phyloP scores from a whole-genome alignment of 768 basidiomycete genomes.

The Amanita subjunquillea region DNA sequence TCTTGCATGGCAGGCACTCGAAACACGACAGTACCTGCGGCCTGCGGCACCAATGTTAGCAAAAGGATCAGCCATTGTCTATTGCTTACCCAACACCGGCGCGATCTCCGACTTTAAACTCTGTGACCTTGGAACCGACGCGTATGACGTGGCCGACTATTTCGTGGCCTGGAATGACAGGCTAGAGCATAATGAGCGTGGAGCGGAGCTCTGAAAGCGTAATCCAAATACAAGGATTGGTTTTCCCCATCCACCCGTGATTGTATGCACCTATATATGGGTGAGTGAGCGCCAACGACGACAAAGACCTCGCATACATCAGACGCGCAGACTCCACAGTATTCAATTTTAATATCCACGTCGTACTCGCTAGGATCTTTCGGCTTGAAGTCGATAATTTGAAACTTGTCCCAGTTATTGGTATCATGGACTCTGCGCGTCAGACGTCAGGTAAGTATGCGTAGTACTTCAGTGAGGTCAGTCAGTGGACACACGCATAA shows the following conservation, averaged over 20 bases:
- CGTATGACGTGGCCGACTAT: constrained; percentile 42
- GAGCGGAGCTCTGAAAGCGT: not conserved
- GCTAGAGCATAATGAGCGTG: constrained; percentile 11
- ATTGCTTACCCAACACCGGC: constrained; percentile 32
- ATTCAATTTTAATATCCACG: constrained; percentile 43
- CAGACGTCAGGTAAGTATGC: not conserved
- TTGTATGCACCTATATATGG: constrained; percentile 22
- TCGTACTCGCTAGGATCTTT: constrained; percentile 42
- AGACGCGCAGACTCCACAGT: constrained; percentile 41
- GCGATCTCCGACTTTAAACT: constrained; percentile 46
- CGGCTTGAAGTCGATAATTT: constrained; percentile 38
- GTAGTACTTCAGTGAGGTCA: too few relatives aligned
- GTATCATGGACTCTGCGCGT: constrained; percentile 20
- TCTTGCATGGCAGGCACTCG: constrained; percentile 35
- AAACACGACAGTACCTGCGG: constrained; percentile 38
- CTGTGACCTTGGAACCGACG: constrained; percentile 43
- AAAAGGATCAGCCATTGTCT: not conserved
- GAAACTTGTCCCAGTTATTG: constrained; percentile 27
- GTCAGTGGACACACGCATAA: too few relatives aligned
- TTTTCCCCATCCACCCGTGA: constrained; percentile 27
- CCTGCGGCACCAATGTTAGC: constrained; percentile 27
- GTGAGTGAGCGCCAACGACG: not conserved
- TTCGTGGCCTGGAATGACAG: constrained; percentile 38
- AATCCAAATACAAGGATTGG: constrained; percentile 15
- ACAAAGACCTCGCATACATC: constrained; percentile 24